Base-by-base conservation (phyloP, 108 stramenopile genomes). In the Thalassiosira profunda region DNA sequence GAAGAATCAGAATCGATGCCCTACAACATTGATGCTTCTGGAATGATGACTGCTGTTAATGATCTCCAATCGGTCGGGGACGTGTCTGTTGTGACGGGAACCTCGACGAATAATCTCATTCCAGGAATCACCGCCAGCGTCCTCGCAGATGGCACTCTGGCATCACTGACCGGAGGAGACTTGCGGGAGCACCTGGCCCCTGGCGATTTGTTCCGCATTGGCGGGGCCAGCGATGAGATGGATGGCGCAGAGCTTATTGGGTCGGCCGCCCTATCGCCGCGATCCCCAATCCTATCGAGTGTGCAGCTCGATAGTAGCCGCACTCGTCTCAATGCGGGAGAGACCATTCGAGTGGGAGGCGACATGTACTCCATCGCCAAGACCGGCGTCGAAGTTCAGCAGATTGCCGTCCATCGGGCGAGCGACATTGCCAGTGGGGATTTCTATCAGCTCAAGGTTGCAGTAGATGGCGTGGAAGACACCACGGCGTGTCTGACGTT, bases 331-430 rank as follows among this genome's bases (percentile, higher is more conserved):
- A 43, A 37, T 52, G 60, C 65, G 11, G 89, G 84, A 33, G 74
- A 82, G 44, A 46, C 66, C 20, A 44, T 90, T 28, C 72, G 84
- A 25, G 46, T 86, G 37, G 78, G 63, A 24, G 85, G 84, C 5
- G 71, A 79, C 15, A 66, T 61, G 2, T 83, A 70, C 43, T 54
- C 53, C 0, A 58, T 88, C 11, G 56, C 33, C 20, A 80, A 73
- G 70, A 85, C 80, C 44, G 84, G 84, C 5, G 57, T 79, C 25
- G 90, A 91, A 58, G 76, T 91, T 18, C 88, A 91, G 70, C 58
- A 73, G 38, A 11, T 89, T 29, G 58, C 70, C 40, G 70, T 88
- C n/a, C 79, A 67, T 45, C 64, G 70, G 56, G 56, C 70, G 29
- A 66, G 48, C 45, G 49, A 49, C 52, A 49, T 76, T 14, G 28